Evolutionary conservation across 805 yeast genomes (phyloP).

Genomic region (Candida methanosorbosa): DNA sequence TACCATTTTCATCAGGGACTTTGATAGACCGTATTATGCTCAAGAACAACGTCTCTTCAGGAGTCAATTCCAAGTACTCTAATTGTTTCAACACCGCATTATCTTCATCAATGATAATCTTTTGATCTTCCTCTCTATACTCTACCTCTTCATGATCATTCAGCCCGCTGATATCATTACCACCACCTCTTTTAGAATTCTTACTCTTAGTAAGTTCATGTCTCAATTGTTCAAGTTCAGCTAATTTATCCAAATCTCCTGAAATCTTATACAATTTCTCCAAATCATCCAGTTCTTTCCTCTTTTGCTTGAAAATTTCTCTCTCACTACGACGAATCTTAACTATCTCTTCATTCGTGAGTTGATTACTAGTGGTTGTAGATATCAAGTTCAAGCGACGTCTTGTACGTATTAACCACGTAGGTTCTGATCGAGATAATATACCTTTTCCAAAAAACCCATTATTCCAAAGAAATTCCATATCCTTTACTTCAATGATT

Average conservation of each 20-base stretch:
- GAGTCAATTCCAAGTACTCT: slow-evolving; percentile 60
- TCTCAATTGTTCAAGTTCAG: slow-evolving; percentile 31
- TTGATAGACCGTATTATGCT: slow-evolving; percentile 29
- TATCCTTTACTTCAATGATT: slow-evolving; percentile 35
- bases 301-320: slow-evolving; percentile 56
- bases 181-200: slow-evolving; percentile 9
- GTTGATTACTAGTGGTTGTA: slow-evolving; percentile 10
- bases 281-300: slow-evolving; percentile 50
- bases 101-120: slow-evolving; percentile 21
- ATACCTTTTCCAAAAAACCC: slow-evolving; percentile 96
- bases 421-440: slow-evolving; percentile 84
- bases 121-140: slow-evolving; percentile 28
- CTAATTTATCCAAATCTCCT: slow-evolving; percentile 11
- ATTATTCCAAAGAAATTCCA: slow-evolving; percentile 59
- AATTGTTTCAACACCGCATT: slow-evolving; percentile 17
- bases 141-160: slow-evolving; percentile 4
- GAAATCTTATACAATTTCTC: slow-evolving; percentile 25
- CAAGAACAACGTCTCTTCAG: slow-evolving; percentile 69
- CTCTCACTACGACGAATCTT: slow-evolving; percentile 64
- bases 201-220: slow-evolving; percentile 13
- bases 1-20: not conserved
- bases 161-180: slow-evolving; percentile 13
- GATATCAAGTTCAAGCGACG: slow-evolving; percentile 40
- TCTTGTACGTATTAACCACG: slow-evolving; percentile 69
- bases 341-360: slow-evolving; percentile 71